These are phyloP conservation scores for Stephania japonica DNA, from an alignment of 164 flowering plant genomes.

Conservation along the genomic window DNA sequence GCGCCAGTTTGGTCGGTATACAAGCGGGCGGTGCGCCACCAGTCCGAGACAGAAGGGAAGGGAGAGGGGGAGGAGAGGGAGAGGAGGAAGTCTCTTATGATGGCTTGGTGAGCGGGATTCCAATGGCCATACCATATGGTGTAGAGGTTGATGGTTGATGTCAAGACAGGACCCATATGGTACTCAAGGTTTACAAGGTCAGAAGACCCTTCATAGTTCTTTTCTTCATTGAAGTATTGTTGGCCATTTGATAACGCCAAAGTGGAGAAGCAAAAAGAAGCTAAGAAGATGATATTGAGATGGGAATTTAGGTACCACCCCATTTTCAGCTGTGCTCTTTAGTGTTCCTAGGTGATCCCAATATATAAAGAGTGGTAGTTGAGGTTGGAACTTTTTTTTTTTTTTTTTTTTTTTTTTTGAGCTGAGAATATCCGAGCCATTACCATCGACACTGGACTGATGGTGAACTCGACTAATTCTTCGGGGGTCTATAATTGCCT, in stretches of 20 bases:
- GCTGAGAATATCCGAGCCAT: too few relatives aligned
- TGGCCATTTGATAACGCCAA: not conserved
- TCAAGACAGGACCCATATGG: constrained; percentile 96
- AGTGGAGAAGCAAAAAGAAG: not conserved
- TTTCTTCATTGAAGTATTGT: constrained; percentile 16
- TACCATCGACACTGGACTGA: too few relatives aligned
- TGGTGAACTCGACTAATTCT: too few relatives aligned
- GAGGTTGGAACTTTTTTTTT: too few relatives aligned
- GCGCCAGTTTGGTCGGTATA: constrained; percentile 91
- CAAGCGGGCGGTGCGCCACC: constrained; percentile 80
- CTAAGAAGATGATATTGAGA: not conserved
- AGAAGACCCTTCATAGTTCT: constrained; percentile 83
- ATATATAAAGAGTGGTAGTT: not conserved
- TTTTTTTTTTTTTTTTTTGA: too few relatives aligned
- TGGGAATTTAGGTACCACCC: not conserved
- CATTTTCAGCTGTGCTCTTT: not conserved
- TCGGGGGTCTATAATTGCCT: too few relatives aligned
- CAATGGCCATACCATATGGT: constrained; percentile 89
- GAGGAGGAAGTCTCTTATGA: constrained; percentile 72
- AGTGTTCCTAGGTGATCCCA: not conserved
- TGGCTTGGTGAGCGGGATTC: constrained; percentile 43
- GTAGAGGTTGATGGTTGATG: constrained; percentile 69
- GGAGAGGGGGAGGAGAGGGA: constrained; percentile 60
- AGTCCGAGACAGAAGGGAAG: constrained; percentile 62
- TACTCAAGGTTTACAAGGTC: constrained; percentile 66